These are phyloP conservation scores for Umbelopsis isabellina DNA, from an alignment of 192 early-diverging fungal genomes.

Conservation along the genomic window DNA sequence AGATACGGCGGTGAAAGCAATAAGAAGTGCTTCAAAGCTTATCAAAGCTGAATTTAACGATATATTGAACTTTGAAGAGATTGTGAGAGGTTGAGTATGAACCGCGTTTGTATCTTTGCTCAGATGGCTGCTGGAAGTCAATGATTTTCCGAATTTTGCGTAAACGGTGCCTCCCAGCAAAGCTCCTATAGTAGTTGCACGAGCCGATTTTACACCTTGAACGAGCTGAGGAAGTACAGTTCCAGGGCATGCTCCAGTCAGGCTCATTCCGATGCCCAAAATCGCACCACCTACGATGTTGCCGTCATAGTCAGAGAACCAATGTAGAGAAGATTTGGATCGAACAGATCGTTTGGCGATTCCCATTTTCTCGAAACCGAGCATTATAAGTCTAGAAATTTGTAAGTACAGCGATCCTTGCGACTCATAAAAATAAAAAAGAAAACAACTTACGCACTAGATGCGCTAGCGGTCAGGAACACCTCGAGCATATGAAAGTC, in stretches of 20 bases:
- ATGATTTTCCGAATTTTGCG: slow-evolving; percentile 1
- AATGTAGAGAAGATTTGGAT: not conserved
- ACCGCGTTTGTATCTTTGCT: not conserved
- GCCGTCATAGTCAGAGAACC: slow-evolving; percentile 5
- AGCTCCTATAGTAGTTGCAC: not conserved
- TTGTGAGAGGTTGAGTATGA: not conserved
- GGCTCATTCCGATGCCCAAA: not conserved
- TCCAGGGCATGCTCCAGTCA: slow-evolving; percentile 6
- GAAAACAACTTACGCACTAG: not conserved
- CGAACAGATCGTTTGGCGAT: not conserved
- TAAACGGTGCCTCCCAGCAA: not conserved
- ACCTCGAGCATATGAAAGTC: slow-evolving; percentile 10
- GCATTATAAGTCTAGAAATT: not conserved
- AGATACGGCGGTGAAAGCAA: not conserved
- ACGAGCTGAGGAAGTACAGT: slow-evolving; percentile 11
- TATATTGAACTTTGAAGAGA: not conserved
- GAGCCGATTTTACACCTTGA: slow-evolving; percentile 4
- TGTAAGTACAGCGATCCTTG: not conserved
- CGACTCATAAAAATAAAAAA: not conserved
- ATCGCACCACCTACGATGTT: not conserved
- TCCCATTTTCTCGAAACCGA: not conserved
- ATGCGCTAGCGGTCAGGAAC: slow-evolving; percentile 6
- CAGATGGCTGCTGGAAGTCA: not conserved
- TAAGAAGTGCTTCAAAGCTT: not conserved
- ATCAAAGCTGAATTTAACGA: not conserved